Evolutionary conservation across 1,284 basidiomycete species (phyloP), one percentile per base, ranked within the genome.

Genomic region (Coniophora puteana): DNA sequence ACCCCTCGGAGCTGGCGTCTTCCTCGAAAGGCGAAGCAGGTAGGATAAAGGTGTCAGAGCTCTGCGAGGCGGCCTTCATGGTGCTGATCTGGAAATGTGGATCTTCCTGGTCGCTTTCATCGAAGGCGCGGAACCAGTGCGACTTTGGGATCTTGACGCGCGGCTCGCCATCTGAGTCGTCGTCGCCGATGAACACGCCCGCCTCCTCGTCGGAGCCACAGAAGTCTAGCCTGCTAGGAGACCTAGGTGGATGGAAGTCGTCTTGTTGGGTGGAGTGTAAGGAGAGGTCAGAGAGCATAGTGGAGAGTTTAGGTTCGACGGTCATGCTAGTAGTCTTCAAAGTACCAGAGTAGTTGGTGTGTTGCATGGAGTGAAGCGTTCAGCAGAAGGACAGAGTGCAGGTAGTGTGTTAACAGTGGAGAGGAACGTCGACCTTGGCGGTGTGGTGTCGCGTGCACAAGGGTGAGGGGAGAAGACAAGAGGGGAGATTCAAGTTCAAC

Each of bases 201-300:
- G 33, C 18, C n/a, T 49, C 41, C 4, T 14, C n/a, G 6, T 30
- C 45, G 13, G 46, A 38, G 26, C 45, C 20, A 36, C 56, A 59
- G 27, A 64, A 59, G 32, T 64, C 60, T 5, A 59, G 61, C 21
- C 61, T 60, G 31, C 61, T 59, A 31, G 57, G 61, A 27, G 57
- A 61, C 11, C 61, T 61, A 34, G 23, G 43, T 16, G 58, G 21
- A 38, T n/a, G 22, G 8, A n/a, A 17, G 38, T 38, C n/a, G 33
- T 14, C 36, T 20, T 38, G 33, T 14, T 21, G 17, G 35, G 36
- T 21, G 36, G 35, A 21, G 18, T 5, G 38, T 21, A 36, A 38
- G 34, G 14, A 38, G 34, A 38, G 34, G 36, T 38, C 20, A 38
- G 22, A 17, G n/a, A n/a, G n/a, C n/a, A n/a, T n/a, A n/a, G n/a